phyloP scores from a whole-genome alignment of 768 basidiomycete species.

The Hygrophoropsis aurantiaca region DNA sequence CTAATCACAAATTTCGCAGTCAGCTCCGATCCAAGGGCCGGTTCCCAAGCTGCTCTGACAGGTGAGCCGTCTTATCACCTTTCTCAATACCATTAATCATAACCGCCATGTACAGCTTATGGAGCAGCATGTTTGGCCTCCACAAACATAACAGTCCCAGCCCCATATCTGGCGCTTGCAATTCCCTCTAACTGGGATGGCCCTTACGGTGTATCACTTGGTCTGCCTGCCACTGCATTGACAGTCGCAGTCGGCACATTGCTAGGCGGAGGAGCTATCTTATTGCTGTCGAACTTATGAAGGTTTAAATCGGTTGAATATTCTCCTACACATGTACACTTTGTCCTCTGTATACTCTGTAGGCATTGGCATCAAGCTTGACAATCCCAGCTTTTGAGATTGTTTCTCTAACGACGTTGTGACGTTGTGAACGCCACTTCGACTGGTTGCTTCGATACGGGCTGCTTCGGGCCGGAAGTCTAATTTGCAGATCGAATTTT shows the following conservation, averaged over 20 bases:
- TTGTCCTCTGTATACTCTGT: too few species aligned
- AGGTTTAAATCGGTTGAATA: not conserved
- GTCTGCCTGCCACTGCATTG: slow-evolving; percentile 42
- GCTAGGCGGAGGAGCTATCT: slow-evolving; percentile 49
- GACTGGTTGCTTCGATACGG: too few species aligned
- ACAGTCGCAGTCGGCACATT: slow-evolving; percentile 42
- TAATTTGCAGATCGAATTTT: too few species aligned
- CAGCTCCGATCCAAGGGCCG: slow-evolving; percentile 52
- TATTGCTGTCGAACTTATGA: slow-evolving; percentile 56
- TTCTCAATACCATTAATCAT: slow-evolving; percentile 9
- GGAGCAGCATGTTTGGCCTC: slow-evolving; percentile 41
- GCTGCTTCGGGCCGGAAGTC: too few species aligned
- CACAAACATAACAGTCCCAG: slow-evolving; percentile 38
- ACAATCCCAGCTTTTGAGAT: too few species aligned
- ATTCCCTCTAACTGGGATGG: slow-evolving; percentile 63
- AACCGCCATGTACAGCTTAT: slow-evolving; percentile 45
- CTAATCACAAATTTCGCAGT: slow-evolving; percentile 51
- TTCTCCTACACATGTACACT: too few species aligned
- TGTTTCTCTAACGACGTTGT: too few species aligned
- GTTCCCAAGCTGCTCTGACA: slow-evolving; percentile 55
- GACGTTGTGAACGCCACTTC: too few species aligned
- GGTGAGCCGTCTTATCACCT: slow-evolving; percentile 38
- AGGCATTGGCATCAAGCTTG: too few species aligned
- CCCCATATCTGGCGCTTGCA: slow-evolving; percentile 39
- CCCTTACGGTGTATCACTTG: slow-evolving; percentile 48